Conservation (phyloP, 1,284 basidiomycete species). For the Cutaneotrichosporon sp. region DNA sequence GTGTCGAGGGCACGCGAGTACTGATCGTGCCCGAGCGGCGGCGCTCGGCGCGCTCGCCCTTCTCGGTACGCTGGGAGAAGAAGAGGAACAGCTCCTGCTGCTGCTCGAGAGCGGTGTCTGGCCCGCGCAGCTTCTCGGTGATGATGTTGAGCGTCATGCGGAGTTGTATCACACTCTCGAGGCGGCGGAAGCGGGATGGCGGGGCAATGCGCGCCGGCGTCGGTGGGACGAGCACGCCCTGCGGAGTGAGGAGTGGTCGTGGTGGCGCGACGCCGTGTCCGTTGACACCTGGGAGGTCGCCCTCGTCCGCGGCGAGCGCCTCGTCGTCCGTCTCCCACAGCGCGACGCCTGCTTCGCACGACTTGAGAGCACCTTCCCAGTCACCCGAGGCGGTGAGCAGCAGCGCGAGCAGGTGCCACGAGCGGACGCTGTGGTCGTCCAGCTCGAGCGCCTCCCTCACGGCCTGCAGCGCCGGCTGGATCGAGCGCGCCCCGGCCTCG, state of each 20-base stretch:
- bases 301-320: constrained; percentile 22
- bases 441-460: constrained; percentile 76
- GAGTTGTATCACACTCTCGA: constrained; percentile 75
- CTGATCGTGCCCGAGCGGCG: constrained; percentile 1
- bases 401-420: constrained; percentile 90
- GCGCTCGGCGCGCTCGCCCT: not conserved
- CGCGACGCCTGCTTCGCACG: constrained; percentile 70
- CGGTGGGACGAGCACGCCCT: constrained; percentile 3
- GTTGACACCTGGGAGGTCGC: constrained; percentile 21
- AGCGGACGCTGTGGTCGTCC: constrained; percentile 69
- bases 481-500: constrained; percentile 69
- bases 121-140: constrained; percentile 79
- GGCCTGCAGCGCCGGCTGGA: constrained; percentile 67
- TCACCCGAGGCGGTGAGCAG: constrained; percentile 77
- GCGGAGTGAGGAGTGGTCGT: constrained; percentile 9
- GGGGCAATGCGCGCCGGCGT: not conserved
- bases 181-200: constrained; percentile 9
- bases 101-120: constrained; percentile 76
- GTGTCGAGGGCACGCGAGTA: not conserved
- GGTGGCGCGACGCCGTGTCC: constrained; percentile 25
- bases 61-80: constrained; percentile 55
- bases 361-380: constrained; percentile 74
- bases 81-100: constrained; percentile 87
- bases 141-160: constrained; percentile 84
- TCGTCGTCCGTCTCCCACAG: constrained; percentile 58